Evolutionary conservation across 768 basidiomycete species (phyloP).

Genomic region (Boletellus sp.): DNA sequence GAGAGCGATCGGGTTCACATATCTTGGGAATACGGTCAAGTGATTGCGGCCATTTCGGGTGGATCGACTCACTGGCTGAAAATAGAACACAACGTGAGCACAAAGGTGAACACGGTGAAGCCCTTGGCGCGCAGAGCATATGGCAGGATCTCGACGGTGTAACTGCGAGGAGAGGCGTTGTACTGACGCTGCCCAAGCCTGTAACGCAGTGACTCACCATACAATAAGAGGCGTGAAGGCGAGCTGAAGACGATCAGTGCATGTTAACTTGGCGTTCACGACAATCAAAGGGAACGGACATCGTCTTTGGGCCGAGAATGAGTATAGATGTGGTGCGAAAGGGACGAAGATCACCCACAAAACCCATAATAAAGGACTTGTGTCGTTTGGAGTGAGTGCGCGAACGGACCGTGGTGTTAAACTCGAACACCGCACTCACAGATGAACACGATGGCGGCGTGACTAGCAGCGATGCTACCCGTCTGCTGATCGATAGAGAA

Average conservation of each 20-base stretch:
- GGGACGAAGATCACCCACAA: slow-evolving; percentile 21
- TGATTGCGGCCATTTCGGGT: slow-evolving; percentile 19
- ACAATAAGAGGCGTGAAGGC: slow-evolving; percentile 42
- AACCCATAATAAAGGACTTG: slow-evolving; percentile 39
- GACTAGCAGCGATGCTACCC: slow-evolving; percentile 29
- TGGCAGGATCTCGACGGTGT: slow-evolving; percentile 43
- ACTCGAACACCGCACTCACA: slow-evolving; percentile 26
- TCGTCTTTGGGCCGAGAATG: slow-evolving; percentile 22
- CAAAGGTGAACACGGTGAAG: slow-evolving; percentile 37
- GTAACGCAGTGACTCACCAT: slow-evolving; percentile 18
- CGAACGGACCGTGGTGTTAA: neutral
- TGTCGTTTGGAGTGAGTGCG: neutral
- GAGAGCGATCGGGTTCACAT: slow-evolving; percentile 37
- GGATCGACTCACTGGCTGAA: slow-evolving; percentile 39
- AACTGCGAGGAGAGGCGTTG: slow-evolving; percentile 14
- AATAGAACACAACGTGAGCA: slow-evolving; percentile 37
- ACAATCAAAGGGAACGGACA: slow-evolving; percentile 16
- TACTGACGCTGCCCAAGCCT: neutral
- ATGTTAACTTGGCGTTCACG: neutral
- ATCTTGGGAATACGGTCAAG: slow-evolving; percentile 16
- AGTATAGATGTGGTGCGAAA: neutral
- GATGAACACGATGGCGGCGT: slow-evolving; percentile 46
- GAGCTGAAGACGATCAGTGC: slow-evolving; percentile 15
- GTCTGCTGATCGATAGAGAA: slow-evolving; percentile 29
- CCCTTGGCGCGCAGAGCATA: slow-evolving; percentile 40